phyloP scores from a whole-genome alignment of 495 filamentous ascomycete genomes.

The Trichocladium antarcticum region DNA sequence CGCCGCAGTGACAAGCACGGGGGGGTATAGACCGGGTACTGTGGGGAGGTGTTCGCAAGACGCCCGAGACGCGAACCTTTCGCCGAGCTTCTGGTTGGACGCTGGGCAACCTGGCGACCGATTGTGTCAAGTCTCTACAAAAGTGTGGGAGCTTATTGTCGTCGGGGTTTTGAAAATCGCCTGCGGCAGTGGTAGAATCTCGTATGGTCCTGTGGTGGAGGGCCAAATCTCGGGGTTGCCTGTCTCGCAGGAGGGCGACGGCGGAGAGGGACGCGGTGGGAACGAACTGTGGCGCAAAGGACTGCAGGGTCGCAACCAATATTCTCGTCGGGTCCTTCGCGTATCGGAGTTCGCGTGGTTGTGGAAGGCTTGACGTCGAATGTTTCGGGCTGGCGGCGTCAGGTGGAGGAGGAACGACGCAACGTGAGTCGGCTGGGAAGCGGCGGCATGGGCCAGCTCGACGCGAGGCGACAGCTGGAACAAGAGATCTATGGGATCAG shows the following conservation, averaged over 20 bases:
- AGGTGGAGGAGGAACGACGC: neutral
- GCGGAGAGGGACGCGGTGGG: neutral
- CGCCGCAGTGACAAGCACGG: slow-evolving; percentile 20
- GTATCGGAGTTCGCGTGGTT: neutral
- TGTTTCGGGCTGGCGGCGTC: neutral
- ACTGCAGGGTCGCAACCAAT: neutral
- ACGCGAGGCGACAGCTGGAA: neutral
- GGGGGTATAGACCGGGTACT: slow-evolving; percentile 8
- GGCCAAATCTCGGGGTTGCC: neutral
- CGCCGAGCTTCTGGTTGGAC: neutral
- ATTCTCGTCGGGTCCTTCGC: too few relatives aligned
- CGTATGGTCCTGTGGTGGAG: neutral
- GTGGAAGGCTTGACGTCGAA: neutral
- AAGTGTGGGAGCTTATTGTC: neutral
- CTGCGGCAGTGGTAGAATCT: neutral
- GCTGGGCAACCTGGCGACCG: neutral
- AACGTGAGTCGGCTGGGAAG: neutral
- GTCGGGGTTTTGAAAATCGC: neutral
- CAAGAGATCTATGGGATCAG: neutral
- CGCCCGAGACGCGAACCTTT: slow-evolving; percentile 9
- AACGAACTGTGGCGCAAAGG: neutral
- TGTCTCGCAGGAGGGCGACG: neutral
- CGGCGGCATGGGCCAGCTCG: neutral
- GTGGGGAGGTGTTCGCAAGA: slow-evolving; percentile 6
- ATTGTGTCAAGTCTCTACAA: neutral